These are phyloP conservation scores for Pseudodiploospora longispora DNA, from an alignment of 2,329 filamentous ascomycete genomes.

Conservation along the genomic window DNA sequence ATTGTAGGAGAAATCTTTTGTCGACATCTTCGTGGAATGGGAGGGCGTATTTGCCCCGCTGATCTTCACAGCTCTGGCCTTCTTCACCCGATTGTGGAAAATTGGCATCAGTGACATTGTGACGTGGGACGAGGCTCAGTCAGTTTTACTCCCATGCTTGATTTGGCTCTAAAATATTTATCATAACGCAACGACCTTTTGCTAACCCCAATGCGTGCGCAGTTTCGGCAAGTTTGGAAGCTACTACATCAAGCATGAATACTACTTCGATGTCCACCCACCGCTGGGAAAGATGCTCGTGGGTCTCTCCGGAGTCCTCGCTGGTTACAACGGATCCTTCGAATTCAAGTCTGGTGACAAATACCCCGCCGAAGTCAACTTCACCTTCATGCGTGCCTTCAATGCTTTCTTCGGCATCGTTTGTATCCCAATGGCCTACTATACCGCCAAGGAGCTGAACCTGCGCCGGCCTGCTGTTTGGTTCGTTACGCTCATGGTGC, in stretches of 20 bases:
- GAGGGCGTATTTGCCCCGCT: constrained; percentile 54
- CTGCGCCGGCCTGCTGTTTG: constrained; percentile 82
- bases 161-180: neutral
- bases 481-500: constrained; percentile 92
- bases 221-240: constrained; percentile 97
- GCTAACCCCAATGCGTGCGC: constrained; percentile 8
- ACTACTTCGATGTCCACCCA: constrained; percentile 90
- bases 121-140: constrained; percentile 62
- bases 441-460: constrained; percentile 83
- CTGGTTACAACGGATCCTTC: constrained; percentile 97
- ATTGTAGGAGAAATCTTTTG: constrained; percentile 44
- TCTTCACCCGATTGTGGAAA: constrained; percentile 62
- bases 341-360: constrained; percentile 98
- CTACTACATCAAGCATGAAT: constrained; percentile 97
- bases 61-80: constrained; percentile 52
- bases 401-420: constrained; percentile 91
- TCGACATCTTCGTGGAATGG: constrained; percentile 56
- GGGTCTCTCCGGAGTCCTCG: constrained; percentile 88
- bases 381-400: constrained; percentile 97
- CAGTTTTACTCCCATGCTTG: constrained; percentile 22
- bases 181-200: neutral
- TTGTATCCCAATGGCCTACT: constrained; percentile 91
- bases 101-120: constrained; percentile 61
- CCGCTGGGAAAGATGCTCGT: constrained; percentile 98
- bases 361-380: constrained; percentile 89